phyloP scores from a whole-genome alignment of 192 early-diverging fungal species.

The Neocallimastix lanati region DNA sequence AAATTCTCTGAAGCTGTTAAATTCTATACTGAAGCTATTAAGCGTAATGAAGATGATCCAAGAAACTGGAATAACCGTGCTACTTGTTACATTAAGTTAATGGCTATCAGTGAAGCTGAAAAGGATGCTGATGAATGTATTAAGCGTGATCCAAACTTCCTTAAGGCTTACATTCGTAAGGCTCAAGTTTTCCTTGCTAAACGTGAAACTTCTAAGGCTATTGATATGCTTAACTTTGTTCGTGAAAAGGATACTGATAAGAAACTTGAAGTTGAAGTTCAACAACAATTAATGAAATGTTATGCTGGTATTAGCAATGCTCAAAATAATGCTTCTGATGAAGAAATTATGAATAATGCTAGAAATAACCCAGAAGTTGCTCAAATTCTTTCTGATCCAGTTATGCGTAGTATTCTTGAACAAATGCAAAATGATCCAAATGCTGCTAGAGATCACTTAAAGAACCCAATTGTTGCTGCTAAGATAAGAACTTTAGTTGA shows the following conservation, averaged over 20 bases:
- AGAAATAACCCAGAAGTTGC: constrained; percentile 76
- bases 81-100: constrained; percentile 82
- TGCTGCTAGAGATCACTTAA: constrained; percentile 82
- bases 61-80: constrained; percentile 92
- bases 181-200: constrained; percentile 72
- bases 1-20: constrained; percentile 73
- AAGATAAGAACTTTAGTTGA: constrained; percentile 85
- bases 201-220: constrained; percentile 67
- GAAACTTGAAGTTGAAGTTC: constrained; percentile 72
- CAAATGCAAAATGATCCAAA: constrained; percentile 93
- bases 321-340: constrained; percentile 34
- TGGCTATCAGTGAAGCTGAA: constrained; percentile 82
- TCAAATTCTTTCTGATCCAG: constrained; percentile 72
- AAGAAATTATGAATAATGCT: constrained; percentile 69
- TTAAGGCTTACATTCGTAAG: constrained; percentile 93
- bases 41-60: constrained; percentile 78
- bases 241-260: constrained; percentile 59
- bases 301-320: constrained; percentile 51
- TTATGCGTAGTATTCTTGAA: constrained; percentile 90
- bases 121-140: constrained; percentile 88
- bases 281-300: constrained; percentile 58
- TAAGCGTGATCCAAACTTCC: constrained; percentile 63
- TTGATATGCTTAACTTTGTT: constrained; percentile 66
- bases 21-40: constrained; percentile 90
- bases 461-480: constrained; percentile 81